Base-by-base conservation (phyloP, 2,329 filamentous ascomycete genomes). In the Pseudocercospora pini-densiflorae region DNA sequence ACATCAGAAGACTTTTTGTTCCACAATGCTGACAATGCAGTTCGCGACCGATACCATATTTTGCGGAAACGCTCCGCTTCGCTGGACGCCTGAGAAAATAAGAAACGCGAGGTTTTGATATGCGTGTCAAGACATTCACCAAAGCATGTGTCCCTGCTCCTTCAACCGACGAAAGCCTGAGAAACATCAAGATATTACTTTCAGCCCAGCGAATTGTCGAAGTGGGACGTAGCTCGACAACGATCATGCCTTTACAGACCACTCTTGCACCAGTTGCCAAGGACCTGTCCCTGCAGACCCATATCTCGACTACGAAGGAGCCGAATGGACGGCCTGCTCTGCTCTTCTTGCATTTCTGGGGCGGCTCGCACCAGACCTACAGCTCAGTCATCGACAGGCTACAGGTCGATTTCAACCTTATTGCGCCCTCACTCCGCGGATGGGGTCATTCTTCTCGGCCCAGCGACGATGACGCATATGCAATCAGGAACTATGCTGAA, bases 391-490 rank as follows among this genome's bases (percentile, higher is more conserved):
- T 55, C 23, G 23, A 24, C 24, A 8, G 27, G 8, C 7, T 55
- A 19, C 8, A 24, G 16, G n/a, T 6, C 6, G 23, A 55, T 7
- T 55, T 24, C 24, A 29, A 23, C 8, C 21, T 55, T n/a, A 27
- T 55, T 24, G 51, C 51, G 7, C 51, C 51, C 8, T 55, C 51
- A 19, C 29, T 55, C 23, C 51, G 51, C 51, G 51, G 51, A 8
- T 55, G 51, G 51, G 51, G 51, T 9, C 10, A 27, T 24, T 55
- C 51, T 16, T 55, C 51, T 55, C 51, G 51, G 14, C 51, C 51
- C 19, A 29, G 19, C 19, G 51, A 23, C 8, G 23, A 24, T 2
- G 2, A 24, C 19, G 51, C 24, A 19, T 55, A 55, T 31, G 8
- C 19, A 5, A 31, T 29, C 51, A 55, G 29, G n/a, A 19, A 55